A percentile compares a stretch with the other conserved stretches of the same genome.
phyloP scores from a whole-genome alignment of 1,284 basidiomycete genomes.

The Malassezia cuniculi region DNA sequence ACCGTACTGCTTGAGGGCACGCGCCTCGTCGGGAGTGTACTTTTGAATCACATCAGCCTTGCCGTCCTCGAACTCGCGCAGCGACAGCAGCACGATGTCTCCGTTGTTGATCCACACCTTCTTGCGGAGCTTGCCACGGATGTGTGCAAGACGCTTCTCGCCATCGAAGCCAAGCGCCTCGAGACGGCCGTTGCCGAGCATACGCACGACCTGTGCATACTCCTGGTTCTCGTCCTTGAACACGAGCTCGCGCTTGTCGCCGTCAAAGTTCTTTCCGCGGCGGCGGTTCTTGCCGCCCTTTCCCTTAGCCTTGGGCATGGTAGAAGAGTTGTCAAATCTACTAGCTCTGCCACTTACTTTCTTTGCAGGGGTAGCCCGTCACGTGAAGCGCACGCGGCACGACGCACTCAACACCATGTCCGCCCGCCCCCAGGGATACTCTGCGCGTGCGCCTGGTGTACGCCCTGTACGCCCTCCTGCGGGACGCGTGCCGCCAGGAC shows the following conservation, averaged over 20 bases:
- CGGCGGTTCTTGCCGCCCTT: conserved; percentile 98
- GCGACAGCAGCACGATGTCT: conserved; percentile 87
- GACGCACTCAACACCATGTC: too few relatives aligned
- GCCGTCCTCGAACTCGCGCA: conserved; percentile 97
- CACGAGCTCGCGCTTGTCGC: conserved; percentile 94
- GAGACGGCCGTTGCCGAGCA: conserved; percentile 94
- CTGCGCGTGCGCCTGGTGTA: too few relatives aligned
- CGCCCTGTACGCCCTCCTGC: neutral
- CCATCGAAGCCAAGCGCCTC: conserved; percentile 98
- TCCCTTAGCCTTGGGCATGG: conserved; percentile 40
- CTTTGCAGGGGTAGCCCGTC: neutral
- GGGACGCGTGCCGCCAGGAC: conserved; percentile 11
- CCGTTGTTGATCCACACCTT: conserved; percentile 99
- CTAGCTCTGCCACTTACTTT: too few relatives aligned
- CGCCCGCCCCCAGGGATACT: too few relatives aligned
- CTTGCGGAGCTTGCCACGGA: conserved; percentile 97
- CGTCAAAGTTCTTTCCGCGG: conserved; percentile 98
- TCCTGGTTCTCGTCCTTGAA: conserved; percentile 99
- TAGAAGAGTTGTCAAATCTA: too few relatives aligned
- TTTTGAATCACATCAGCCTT: conserved; percentile 99
- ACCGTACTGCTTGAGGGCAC: conserved; percentile 89
- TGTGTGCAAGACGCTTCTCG: conserved; percentile 92
- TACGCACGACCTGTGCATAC: conserved; percentile 95
- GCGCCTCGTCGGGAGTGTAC: conserved; percentile 81
- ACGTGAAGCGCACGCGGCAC: neutral